A percentile compares a stretch with the other conserved stretches of the same genome.
Evolutionary conservation across 257 asterid species (phyloP).

Genomic region (Rubia yunnanensis): DNA sequence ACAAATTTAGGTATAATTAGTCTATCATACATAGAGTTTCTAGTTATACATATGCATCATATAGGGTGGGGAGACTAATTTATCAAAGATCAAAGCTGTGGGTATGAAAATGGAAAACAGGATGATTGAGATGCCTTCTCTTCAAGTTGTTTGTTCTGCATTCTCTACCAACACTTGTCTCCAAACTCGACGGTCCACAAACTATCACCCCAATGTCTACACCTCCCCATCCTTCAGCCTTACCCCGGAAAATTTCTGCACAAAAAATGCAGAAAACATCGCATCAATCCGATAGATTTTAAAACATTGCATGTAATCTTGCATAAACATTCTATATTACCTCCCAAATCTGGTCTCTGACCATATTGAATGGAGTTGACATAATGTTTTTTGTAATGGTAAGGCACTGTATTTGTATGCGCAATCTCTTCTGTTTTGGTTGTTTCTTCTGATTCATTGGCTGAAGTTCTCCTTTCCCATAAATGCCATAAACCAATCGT

Average conservation of each 20-base stretch:
- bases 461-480: constrained; percentile 46
- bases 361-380: constrained; percentile 37
- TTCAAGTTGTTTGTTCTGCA: constrained; percentile 53
- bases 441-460: constrained; percentile 8
- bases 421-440: constrained; percentile 8
- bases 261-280: background rate
- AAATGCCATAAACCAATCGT: constrained; percentile 61
- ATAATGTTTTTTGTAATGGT: constrained; percentile 22
- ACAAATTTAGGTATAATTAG: too few relatives aligned
- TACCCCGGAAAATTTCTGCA: constrained; percentile 49
- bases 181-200: constrained; percentile 72
- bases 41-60: too few relatives aligned
- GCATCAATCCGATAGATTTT: background rate
- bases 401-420: background rate
- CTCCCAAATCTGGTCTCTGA: constrained; percentile 62
- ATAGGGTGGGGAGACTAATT: too few relatives aligned
- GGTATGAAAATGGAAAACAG: constrained; percentile 79
- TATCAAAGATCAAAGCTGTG: constrained; percentile 69
- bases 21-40: too few relatives aligned
- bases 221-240: constrained; percentile 50
- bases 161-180: constrained; percentile 58
- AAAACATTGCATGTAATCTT: background rate
- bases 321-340: constrained; percentile 21
- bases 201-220: constrained; percentile 68
- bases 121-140: constrained; percentile 22